These are phyloP conservation scores for Suillus brevipes DNA, from an alignment of 768 basidiomycete genomes.

Conservation along the genomic window DNA sequence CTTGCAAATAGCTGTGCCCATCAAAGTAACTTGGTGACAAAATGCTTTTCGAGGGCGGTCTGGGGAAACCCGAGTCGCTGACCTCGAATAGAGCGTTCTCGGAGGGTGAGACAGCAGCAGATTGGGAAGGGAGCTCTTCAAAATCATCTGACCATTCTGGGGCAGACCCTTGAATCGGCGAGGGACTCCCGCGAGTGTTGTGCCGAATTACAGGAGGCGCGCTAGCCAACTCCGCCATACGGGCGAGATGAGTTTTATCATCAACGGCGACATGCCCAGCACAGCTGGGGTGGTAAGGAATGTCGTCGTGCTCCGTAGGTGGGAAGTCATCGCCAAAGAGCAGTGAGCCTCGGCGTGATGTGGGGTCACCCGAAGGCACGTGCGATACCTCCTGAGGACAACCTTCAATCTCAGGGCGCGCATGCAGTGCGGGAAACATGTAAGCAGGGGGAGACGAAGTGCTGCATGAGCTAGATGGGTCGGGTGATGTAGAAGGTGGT, in stretches of 20 bases:
- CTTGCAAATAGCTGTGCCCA: slow-evolving; percentile 1
- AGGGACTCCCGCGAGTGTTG: slow-evolving; percentile 16
- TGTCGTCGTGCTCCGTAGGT: slow-evolving; percentile 20
- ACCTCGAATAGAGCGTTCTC: slow-evolving; percentile 49
- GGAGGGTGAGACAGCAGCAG: slow-evolving; percentile 39
- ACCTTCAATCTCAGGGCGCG: slow-evolving; percentile 14
- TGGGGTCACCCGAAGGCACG: slow-evolving; percentile 7
- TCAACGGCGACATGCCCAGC: slow-evolving; percentile 66
- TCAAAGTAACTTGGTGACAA: not conserved
- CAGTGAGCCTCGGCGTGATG: slow-evolving; percentile 15
- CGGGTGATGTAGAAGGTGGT: slow-evolving; percentile 4
- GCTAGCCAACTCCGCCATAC: slow-evolving; percentile 51
- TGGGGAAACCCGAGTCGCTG: not conserved
- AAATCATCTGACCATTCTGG: slow-evolving; percentile 57
- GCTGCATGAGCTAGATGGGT: slow-evolving; percentile 19
- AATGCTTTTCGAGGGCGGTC: not conserved
- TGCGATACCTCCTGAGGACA: slow-evolving; percentile 10
- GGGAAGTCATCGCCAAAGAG: slow-evolving; percentile 9
- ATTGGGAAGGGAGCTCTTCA: slow-evolving; percentile 36
- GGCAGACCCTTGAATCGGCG: slow-evolving; percentile 39
- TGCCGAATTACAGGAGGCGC: slow-evolving; percentile 42
- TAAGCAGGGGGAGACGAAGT: slow-evolving; percentile 47
- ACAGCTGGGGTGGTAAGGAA: slow-evolving; percentile 32
- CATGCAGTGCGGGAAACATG: slow-evolving; percentile 31
- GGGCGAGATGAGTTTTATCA: slow-evolving; percentile 60